Evolutionary conservation across 2,329 filamentous ascomycete species (phyloP).

Genomic region (Fusarium proliferatum): DNA sequence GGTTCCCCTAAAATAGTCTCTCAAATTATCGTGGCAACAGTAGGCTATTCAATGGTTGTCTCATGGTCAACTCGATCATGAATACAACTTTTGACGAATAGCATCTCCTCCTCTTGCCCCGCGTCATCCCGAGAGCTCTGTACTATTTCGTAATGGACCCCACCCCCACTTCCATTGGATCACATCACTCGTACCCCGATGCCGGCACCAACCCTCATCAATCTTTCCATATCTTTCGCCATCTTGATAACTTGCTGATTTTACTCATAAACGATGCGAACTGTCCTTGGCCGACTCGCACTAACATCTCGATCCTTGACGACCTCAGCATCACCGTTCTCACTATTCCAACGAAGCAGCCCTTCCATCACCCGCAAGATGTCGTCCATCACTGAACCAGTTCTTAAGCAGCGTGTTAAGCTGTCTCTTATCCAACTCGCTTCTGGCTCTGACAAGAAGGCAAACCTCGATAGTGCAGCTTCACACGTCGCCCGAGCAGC

Average conservation of each 20-base stretch:
- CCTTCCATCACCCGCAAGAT: conserved; percentile 49
- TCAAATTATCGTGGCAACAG: neutral
- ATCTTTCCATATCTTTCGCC: conserved; percentile 2
- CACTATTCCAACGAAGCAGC: conserved; percentile 29
- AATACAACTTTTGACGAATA: conserved; percentile 16
- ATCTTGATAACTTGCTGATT: neutral
- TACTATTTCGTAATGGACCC: conserved; percentile 28
- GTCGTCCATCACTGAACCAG: conserved; percentile 48
- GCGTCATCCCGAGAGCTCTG: conserved; percentile 12
- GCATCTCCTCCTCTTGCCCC: conserved; percentile 14
- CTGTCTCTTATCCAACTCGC: conserved; percentile 85
- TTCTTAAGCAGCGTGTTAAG: conserved; percentile 82
- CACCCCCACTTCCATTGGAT: conserved; percentile 31
- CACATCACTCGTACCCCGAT: conserved; percentile 17
- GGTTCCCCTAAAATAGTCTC: neutral
- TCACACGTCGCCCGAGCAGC: conserved; percentile 86
- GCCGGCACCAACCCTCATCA: conserved; percentile 14
- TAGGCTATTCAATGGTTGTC: neutral
- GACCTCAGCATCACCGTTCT: conserved; percentile 20
- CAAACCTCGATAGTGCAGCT: conserved; percentile 84
- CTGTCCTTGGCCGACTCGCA: conserved; percentile 17
- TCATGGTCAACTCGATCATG: neutral
- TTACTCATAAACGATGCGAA: conserved; percentile 30
- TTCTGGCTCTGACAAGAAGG: conserved; percentile 82
- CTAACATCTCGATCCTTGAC: conserved; percentile 23